Percentiles rank a stretch among this genome's conserved stretches.
Evolutionary conservation across 176 grass and related monocot species (phyloP).

Genomic region (barley (Hordeum vulgare)): MorexV3_pseudomolecules_assembly NC_058520.1:461216246-461216745

Average conservation of each 20-base stretch:
- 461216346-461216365: neutral
- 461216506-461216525: constrained; percentile 19
- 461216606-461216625: constrained; percentile 30
- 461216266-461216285: neutral
- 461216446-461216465: neutral
- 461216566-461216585: constrained; percentile 16
- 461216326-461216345: neutral
- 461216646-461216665: neutral
- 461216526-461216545: constrained; percentile 40
- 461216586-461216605: constrained; percentile 28
- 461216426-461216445: neutral
- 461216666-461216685: neutral
- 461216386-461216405: neutral
- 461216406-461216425: neutral
- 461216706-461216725: constrained; percentile 26
- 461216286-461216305: neutral
- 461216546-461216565: constrained; percentile 16
- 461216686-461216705: constrained; percentile 51
- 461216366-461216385: neutral
- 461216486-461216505: neutral
- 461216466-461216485: neutral
- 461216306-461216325: neutral
- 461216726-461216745: neutral
- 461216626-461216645: constrained; percentile 13
- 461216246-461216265: neutral